These are phyloP conservation scores for Tulasnella sp. DNA, from an alignment of 768 basidiomycete genomes.

Conservation along the genomic window DNA sequence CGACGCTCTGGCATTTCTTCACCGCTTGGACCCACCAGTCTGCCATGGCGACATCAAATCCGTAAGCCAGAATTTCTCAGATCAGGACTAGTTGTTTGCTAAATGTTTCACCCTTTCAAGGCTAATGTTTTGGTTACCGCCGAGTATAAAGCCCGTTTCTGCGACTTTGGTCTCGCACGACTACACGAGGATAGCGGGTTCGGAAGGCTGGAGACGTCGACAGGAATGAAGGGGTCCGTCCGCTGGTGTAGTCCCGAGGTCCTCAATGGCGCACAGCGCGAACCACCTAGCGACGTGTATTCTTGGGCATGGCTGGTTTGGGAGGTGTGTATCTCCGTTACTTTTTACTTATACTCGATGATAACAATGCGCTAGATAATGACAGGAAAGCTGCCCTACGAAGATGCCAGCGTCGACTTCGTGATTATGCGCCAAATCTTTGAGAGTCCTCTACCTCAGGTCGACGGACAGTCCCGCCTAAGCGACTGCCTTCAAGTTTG, in stretches of 20 bases:
- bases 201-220: neutral
- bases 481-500: neutral
- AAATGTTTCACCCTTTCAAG: neutral
- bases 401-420: neutral
- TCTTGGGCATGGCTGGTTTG: neutral
- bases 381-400: neutral
- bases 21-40: neutral
- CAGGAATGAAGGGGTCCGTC: neutral
- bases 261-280: neutral
- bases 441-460: neutral
- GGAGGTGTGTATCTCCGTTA: neutral
- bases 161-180: constrained; percentile 5
- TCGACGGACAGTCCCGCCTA: neutral
- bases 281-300: neutral
- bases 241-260: constrained; percentile 17
- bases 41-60: constrained; percentile 17
- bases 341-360: neutral
- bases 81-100: neutral
- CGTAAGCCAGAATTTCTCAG: neutral
- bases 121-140: constrained; percentile 2
- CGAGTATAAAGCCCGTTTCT: neutral
- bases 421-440: neutral
- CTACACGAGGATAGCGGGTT: neutral
- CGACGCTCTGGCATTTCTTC: neutral
- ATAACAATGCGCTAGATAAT: neutral